Base-by-base conservation (phyloP, 139 green algal genomes). In the Chlorella sp. region DNA sequence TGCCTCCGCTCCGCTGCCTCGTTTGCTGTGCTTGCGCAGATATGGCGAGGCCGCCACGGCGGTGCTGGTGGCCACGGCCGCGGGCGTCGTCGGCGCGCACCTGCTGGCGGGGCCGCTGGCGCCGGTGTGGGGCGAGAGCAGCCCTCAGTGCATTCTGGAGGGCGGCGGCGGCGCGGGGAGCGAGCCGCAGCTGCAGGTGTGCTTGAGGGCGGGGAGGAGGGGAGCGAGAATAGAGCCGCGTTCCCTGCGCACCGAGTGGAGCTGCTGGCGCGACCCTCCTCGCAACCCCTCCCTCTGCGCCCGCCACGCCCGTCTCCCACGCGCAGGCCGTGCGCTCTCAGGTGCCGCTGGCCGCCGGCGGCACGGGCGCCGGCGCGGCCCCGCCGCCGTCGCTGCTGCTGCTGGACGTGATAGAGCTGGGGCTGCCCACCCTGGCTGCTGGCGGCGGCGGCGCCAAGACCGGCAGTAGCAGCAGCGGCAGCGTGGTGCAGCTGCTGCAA, bases 141-240 rank as follows among this genome's bases (percentile, higher is more conserved):
- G 75, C 21, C 83, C 83, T 31, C 75, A 83, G 63, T 77, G 71
- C 31, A 15, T 83, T 3, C n/a, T 23, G 27, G 41, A 76, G 38
- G 53, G 53, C 42, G n/a, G n/a, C n/a, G n/a, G n/a, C n/a, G n/a
- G n/a, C n/a, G n/a, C n/a, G n/a, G n/a, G n/a, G n/a, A n/a, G n/a
- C n/a, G n/a, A n/a, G n/a, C n/a, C n/a, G n/a, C n/a, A n/a, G n/a
- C n/a, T n/a, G n/a, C n/a, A n/a, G n/a, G n/a, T n/a, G n/a, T n/a
- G 38, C 9, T 74, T 33, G 66, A 79, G n/a, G 21, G 68, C 14
- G 43, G 14, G 71, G 71, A 35, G 31, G 67, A 62, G 46, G 31
- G 65, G 3, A 19, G 29, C 8, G 29, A 74, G 50, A 25, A 31
- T 3, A 14, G 51, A 33, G 33, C 33, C 3, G 15, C 29, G 33